These are phyloP conservation scores for Canavalia gladiata DNA, from an alignment of 306 rosid genomes.

Conservation along the genomic window DNA sequence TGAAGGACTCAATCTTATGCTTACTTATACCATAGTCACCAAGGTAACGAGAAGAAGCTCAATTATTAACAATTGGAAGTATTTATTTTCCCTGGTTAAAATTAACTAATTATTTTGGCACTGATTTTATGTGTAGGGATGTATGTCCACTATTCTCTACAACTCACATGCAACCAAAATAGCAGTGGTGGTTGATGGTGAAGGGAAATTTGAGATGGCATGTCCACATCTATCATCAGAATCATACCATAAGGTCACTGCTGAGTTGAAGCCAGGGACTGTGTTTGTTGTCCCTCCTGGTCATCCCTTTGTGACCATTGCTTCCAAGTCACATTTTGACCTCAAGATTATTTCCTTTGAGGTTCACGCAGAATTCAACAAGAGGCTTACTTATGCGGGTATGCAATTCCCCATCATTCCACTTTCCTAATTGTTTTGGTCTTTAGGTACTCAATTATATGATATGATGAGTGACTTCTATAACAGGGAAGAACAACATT, in stretches of 20 bases:
- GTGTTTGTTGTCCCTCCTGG: slow-evolving; percentile 72
- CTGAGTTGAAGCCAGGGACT: slow-evolving; percentile 43
- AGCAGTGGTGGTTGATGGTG: slow-evolving; percentile 56
- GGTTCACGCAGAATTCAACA: slow-evolving; percentile 63
- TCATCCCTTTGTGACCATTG: slow-evolving; percentile 58
- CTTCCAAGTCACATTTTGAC: slow-evolving; percentile 49
- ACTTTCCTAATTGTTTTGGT: no score
- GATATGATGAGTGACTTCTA: not conserved
- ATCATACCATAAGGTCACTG: slow-evolving; percentile 49
- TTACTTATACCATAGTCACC: slow-evolving; percentile 67
- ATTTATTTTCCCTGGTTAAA: not conserved
- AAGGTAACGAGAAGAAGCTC: slow-evolving; percentile 25
- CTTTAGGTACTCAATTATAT: not conserved
- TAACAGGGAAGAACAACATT: slow-evolving; percentile 63
- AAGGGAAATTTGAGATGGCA: slow-evolving; percentile 69
- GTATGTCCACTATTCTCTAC: slow-evolving; percentile 60
- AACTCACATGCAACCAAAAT: slow-evolving; percentile 65
- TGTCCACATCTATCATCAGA: slow-evolving; percentile 58
- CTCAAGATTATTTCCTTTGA: slow-evolving; percentile 65
- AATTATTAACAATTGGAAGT: no score
- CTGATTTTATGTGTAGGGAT: slow-evolving; percentile 47
- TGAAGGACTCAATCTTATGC: slow-evolving; percentile 52
- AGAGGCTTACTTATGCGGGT: slow-evolving; percentile 58
- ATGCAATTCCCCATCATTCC: not conserved
- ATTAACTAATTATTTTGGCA: not conserved